Percentiles rank a stretch among this genome's conserved stretches.
These are phyloP conservation scores for Apostasia shenzhenica DNA, from an alignment of 106 monocot species.

Conservation along the genomic window DNA sequence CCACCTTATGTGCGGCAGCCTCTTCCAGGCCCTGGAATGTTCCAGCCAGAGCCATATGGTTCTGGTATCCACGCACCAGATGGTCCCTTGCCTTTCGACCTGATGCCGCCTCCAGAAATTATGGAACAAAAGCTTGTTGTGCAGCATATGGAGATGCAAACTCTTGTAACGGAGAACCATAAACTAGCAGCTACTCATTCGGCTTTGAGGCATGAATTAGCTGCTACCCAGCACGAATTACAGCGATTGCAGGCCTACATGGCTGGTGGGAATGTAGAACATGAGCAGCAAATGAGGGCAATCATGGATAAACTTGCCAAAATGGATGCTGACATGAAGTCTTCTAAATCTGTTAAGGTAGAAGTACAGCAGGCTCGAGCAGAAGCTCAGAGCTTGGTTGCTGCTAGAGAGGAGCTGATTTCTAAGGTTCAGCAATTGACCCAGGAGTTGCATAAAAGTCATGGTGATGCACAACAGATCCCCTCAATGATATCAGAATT, in stretches of 20 bases:
- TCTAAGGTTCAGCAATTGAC: conserved; percentile 47
- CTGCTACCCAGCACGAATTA: conserved; percentile 54
- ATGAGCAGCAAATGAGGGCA: conserved; percentile 52
- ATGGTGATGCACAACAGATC: conserved; percentile 48
- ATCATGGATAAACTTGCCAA: conserved; percentile 52
- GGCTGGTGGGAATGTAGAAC: conserved; percentile 33
- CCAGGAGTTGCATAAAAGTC: conserved; percentile 49
- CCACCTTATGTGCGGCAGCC: conserved; percentile 39
- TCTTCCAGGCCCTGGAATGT: conserved; percentile 37
- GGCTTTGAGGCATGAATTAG: conserved; percentile 61
- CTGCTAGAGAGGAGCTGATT: conserved; percentile 45
- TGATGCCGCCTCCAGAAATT: conserved; percentile 57
- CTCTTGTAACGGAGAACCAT: conserved; percentile 56
- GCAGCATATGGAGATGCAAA: conserved; percentile 67
- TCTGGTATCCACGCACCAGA: conserved; percentile 34
- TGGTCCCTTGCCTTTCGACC: conserved; percentile 60
- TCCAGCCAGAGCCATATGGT: conserved; percentile 51
- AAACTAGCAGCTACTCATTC: conserved; percentile 56
- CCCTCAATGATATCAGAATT: conserved; percentile 64
- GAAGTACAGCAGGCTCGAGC: conserved; percentile 55
- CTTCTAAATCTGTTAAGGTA: conserved; percentile 36
- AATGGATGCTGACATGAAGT: conserved; percentile 68
- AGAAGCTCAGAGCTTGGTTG: conserved; percentile 48
- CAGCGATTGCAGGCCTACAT: conserved; percentile 60
- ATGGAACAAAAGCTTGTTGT: conserved; percentile 69